Conservation (phyloP, 768 basidiomycete species). For the Mycena maculata region DNA sequence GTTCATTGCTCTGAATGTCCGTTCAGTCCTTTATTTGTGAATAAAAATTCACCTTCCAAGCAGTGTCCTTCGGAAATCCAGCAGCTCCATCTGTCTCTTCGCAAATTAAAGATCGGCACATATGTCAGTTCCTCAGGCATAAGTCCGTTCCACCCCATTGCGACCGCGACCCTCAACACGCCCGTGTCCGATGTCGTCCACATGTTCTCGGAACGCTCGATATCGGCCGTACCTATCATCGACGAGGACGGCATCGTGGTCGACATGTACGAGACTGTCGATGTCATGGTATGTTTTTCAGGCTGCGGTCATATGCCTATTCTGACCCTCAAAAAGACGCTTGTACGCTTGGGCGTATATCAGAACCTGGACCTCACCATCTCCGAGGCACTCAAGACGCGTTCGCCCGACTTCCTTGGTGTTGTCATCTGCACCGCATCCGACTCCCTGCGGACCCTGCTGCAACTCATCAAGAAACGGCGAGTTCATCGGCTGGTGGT, state of each 20-base stretch:
- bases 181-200: constrained; percentile 98
- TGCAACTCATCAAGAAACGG: constrained; percentile 92
- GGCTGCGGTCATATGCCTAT: not conserved
- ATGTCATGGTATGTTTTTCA: constrained; percentile 86
- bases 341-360: constrained; percentile 94
- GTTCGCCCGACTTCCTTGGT: constrained; percentile 95
- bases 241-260: constrained; percentile 93
- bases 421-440: constrained; percentile 95
- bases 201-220: constrained; percentile 95
- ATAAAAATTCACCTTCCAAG: constrained; percentile 25
- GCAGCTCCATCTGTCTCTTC: constrained; percentile 81
- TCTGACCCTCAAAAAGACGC: constrained; percentile 67
- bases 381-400: constrained; percentile 89
- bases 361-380: constrained; percentile 96
- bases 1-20: constrained; percentile 96
- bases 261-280: constrained; percentile 98
- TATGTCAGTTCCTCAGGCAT: constrained; percentile 76
- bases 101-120: constrained; percentile 92
- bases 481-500: constrained; percentile 96
- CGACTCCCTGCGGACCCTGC: constrained; percentile 90
- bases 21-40: constrained; percentile 38
- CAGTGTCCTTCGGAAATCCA: constrained; percentile 90
- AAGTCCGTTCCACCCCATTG: constrained; percentile 89
- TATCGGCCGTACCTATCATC: constrained; percentile 96
- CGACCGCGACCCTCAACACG: constrained; percentile 90